Evolutionary conservation across 2,329 filamentous ascomycete species (phyloP), one percentile per base, ranked within the genome.

Genomic region (Epichloe festucae): DNA sequence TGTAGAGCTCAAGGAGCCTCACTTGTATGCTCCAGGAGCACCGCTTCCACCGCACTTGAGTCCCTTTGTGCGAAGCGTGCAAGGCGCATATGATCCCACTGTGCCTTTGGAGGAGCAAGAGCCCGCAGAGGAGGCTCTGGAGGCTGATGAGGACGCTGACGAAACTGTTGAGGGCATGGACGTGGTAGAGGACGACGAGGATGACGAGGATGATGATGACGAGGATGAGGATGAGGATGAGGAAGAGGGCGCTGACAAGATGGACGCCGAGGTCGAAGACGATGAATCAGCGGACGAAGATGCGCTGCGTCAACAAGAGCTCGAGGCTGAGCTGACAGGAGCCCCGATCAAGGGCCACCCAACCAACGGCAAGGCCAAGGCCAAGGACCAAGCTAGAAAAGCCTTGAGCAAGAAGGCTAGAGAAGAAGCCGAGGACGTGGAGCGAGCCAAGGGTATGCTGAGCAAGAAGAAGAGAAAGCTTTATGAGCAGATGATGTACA

Each of bases 361-460:
- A 48, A 54, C 57, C 45, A 74, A 73, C 62, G 51, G 54, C 52
- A 82, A 77, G 67, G 73, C 72, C 53, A 80, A 81, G 68, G 73
- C 76, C 36, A 85, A 85, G 69, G 80, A 84, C 58, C 85, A 87
- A 59, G 83, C 81, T 15, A 79, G 75, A 58, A 85, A 87, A 64
- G 80, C 80, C 60, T 73, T 84, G 34, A 76, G 79, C 59, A 85
- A 84, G 73, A 84, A 87, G 70, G 79, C 81, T 38, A 79, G 81
- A 54, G 77, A 82, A 62, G 87, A 93, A 64, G 83, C 85, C 4
- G 93, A 97, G 69, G 90, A 97, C 62, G 70, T 94, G 53, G 89
- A 95, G 69, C 79, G 91, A 56, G 85, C 88, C 67, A 96, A 95
- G 81, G 93, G 94, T 73, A 98, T 98, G 93, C 84, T 97, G 75